Base-by-base conservation (phyloP, 495 filamentous ascomycete genomes). In the Xylaria longipes region DNA sequence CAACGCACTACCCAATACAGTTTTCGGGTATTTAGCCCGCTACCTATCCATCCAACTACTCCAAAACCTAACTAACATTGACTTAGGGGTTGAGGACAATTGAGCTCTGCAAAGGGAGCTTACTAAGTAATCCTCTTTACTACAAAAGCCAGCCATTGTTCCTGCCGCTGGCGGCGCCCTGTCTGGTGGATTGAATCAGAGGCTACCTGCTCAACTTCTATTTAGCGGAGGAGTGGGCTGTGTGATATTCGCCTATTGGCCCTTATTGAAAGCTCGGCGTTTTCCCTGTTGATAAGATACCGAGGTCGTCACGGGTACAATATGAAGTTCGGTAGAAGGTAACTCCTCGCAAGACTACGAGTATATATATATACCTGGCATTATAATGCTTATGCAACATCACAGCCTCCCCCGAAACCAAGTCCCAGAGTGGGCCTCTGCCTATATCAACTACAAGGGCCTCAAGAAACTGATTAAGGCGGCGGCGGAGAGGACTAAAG, bases 401-500 rank as follows among this genome's bases (percentile, higher is more conserved):
- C 39, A 54, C 78, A 94, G 91, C 84, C 87, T 99, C 64, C 86
- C 94, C 15, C 91, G 95, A 50, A 97, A 97, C 79, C 94, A 97
- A 78, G 96, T 98, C 68, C 96, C 96, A 14, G 96, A 99, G 82
- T 99, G 95, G 95, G 92, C 95, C 68, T 82, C 90, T 43, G 90
- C 87, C 22, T 99, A 99, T 77, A 97, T 99, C 83, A 91, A 97
- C 79, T 99, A 99, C 86, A 98, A 98, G 80, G 88, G 91, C 46
- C 83, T 98, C 77, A 99, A 99, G 84, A 95, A 96, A 85, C 87
- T 97, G 56, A 94, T 98, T 81, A 98, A 97, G 81, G 86, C 90
- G 5, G 90, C 89, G 17, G 86, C 88, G 29, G 87, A 85, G 50
- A 85, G 87, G 62, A 84, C 85, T 17, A 90, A 90, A 79, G 84